Evolutionary conservation across 148 eudicot species (phyloP).

Genomic region (Chenopodium formosanum): DNA sequence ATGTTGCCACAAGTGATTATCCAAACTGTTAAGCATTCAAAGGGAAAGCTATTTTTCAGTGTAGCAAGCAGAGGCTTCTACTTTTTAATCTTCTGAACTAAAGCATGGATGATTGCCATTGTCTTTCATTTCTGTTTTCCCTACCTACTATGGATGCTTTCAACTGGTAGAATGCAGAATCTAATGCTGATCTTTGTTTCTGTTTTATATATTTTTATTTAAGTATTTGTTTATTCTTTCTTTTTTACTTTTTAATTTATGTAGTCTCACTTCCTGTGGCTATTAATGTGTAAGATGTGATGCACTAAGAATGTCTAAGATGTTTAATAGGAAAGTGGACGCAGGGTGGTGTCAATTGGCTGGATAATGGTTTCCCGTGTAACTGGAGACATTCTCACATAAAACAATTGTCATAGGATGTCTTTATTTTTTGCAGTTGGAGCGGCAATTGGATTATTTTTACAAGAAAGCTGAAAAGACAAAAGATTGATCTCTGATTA

Average conservation of each 20-base stretch:
- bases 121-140: background rate
- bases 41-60: background rate
- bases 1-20: background rate
- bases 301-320: too few species aligned
- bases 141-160: background rate
- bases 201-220: background rate
- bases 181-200: background rate
- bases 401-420: background rate
- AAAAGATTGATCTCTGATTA: background rate
- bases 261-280: too few species aligned
- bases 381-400: too few species aligned
- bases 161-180: background rate
- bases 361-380: too few species aligned
- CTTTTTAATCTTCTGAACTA: background rate
- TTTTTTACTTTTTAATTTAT: too few species aligned
- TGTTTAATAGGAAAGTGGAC: background rate
- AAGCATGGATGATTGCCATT: background rate
- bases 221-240: too few species aligned
- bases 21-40: background rate
- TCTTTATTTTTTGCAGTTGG: slow-evolving; percentile 40
- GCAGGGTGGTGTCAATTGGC: background rate
- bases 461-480: slow-evolving; percentile 14
- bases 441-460: slow-evolving; percentile 18
- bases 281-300: too few species aligned
- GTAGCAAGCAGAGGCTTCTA: background rate